Evolutionary conservation across 2,329 filamentous ascomycete genomes (phyloP).

Genomic region (Colletotrichum tofieldiae): DNA sequence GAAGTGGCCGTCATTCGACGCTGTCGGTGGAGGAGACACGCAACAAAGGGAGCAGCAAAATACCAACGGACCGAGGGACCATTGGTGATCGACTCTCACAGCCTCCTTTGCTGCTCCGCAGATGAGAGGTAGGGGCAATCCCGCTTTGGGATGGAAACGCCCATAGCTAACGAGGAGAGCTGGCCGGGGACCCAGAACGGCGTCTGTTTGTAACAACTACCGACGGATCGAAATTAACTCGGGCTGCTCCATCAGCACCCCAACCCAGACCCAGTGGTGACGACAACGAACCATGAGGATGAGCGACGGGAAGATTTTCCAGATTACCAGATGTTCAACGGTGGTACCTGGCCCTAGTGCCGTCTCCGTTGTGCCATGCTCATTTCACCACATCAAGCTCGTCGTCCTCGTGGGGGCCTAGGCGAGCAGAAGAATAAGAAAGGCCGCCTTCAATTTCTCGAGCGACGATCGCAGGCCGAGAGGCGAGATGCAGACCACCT

Average conservation of each 20-base stretch:
- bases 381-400: constrained; percentile 12
- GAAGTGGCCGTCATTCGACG: constrained; percentile 24
- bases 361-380: constrained; percentile 14
- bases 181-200: constrained; percentile 17
- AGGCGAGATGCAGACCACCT: constrained; percentile 32
- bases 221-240: constrained; percentile 36
- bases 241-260: constrained; percentile 24
- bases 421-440: constrained; percentile 24
- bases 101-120: constrained; percentile 36
- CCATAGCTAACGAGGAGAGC: constrained; percentile 13
- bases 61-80: constrained; percentile 15
- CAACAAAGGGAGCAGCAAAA: constrained; percentile 11
- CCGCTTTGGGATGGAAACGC: constrained; percentile 32
- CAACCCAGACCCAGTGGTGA: constrained; percentile 27
- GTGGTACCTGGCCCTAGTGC: constrained; percentile 24
- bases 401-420: background rate
- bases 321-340: constrained; percentile 25
- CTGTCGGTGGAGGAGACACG: constrained; percentile 22
- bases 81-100: constrained; percentile 37
- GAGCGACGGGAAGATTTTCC: constrained; percentile 22
- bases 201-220: constrained; percentile 41
- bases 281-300: constrained; percentile 29
- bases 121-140: constrained; percentile 32
- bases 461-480: constrained; percentile 25
- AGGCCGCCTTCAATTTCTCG: constrained; percentile 31